Evolutionary conservation across 768 basidiomycete genomes (phyloP).

Genomic region (Holtermannia corniformis): DNA sequence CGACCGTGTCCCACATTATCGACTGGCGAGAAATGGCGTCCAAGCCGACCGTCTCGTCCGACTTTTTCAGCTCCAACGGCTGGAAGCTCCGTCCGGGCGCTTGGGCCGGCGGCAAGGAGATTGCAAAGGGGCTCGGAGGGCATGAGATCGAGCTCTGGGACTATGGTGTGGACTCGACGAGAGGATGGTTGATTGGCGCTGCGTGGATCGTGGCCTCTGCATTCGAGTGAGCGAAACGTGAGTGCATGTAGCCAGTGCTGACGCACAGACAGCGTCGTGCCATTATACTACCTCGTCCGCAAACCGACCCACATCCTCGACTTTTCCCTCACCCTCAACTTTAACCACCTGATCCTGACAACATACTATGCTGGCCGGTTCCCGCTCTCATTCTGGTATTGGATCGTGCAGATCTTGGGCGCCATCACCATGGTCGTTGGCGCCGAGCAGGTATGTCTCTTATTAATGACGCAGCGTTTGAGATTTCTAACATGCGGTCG

Average conservation of each 20-base stretch:
- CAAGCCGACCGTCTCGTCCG: conserved; percentile 58
- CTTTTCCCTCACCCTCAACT: conserved; percentile 78
- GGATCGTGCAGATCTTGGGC: conserved; percentile 65
- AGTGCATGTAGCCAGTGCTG: background rate
- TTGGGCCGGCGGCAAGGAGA: conserved; percentile 70
- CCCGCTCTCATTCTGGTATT: conserved; percentile 89
- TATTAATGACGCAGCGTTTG: background rate
- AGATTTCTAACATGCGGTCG: background rate
- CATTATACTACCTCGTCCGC: conserved; percentile 75
- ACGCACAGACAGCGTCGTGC: conserved; percentile 57
- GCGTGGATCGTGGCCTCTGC: conserved; percentile 76
- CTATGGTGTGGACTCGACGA: conserved; percentile 61
- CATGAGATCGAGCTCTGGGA: conserved; percentile 49
- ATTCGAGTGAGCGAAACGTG: conserved; percentile 60
- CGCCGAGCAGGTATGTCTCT: conserved; percentile 76
- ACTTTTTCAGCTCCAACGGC: background rate
- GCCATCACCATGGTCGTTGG: conserved; percentile 64
- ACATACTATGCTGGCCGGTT: conserved; percentile 73
- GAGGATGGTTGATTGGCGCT: conserved; percentile 83
- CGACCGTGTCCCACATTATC: conserved; percentile 52
- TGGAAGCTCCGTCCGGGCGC: conserved; percentile 45
- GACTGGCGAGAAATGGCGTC: conserved; percentile 97
- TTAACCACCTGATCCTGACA: conserved; percentile 86
- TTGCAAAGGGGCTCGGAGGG: conserved; percentile 49
- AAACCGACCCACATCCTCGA: conserved; percentile 91